These are phyloP conservation scores for Cytospora paraplurivora DNA, from an alignment of 2,329 filamentous ascomycete species.

Conservation along the genomic window DNA sequence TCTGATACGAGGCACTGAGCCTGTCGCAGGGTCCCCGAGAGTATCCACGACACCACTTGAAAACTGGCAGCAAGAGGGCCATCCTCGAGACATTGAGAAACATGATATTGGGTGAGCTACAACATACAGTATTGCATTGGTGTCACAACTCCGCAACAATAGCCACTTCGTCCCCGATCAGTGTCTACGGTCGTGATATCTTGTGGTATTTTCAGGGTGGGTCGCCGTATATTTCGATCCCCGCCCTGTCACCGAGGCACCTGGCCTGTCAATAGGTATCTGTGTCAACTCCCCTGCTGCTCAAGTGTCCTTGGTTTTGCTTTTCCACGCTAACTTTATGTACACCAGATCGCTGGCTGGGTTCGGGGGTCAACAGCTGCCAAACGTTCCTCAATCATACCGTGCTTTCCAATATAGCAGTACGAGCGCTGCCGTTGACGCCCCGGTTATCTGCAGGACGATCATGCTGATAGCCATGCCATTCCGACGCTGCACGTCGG, in stretches of 20 bases:
- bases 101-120: background rate
- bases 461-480: background rate
- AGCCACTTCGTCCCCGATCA: background rate
- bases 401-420: too few relatives aligned
- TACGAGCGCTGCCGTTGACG: background rate
- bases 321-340: background rate
- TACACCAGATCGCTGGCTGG: background rate
- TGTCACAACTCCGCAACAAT: background rate
- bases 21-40: too few relatives aligned
- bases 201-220: background rate
- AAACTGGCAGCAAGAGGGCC: too few relatives aligned
- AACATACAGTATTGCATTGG: too few relatives aligned
- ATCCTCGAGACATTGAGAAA: background rate
- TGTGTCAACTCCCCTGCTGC: background rate
- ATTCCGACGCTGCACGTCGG: background rate
- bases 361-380: background rate
- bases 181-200: background rate
- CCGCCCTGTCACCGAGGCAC: background rate
- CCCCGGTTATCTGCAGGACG: background rate
- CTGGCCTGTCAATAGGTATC: background rate
- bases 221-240: slow-evolving; percentile 1
- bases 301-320: background rate
- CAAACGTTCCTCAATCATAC: too few relatives aligned
- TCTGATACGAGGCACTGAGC: too few relatives aligned
- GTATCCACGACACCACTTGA: too few relatives aligned